These are phyloP conservation scores for Jackrogersella minutella DNA, from an alignment of 495 filamentous ascomycete genomes.

Conservation along the genomic window DNA sequence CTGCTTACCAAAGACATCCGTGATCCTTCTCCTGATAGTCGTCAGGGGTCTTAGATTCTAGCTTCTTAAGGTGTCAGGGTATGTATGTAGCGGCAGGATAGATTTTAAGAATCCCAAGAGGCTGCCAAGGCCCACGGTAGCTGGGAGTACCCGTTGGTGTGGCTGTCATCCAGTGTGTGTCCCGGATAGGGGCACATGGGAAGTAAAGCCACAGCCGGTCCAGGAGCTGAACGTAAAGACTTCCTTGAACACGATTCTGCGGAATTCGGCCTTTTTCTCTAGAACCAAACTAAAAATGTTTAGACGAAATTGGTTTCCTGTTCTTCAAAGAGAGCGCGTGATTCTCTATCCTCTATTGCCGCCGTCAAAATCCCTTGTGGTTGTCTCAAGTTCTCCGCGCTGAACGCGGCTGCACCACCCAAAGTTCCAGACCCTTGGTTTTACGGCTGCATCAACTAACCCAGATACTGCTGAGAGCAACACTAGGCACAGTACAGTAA, in stretches of 20 bases:
- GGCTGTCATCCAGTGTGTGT: conserved; percentile 23
- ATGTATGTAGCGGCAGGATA: conserved; percentile 24
- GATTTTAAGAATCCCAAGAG: conserved; percentile 29
- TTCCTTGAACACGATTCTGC: conserved; percentile 25
- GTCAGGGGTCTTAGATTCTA: conserved; percentile 32
- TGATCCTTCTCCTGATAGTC: conserved; percentile 4
- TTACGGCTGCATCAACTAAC: conserved; percentile 35
- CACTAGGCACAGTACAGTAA: conserved; percentile 36
- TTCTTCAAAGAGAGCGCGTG: conserved; percentile 1
- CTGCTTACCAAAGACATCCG: conserved; percentile 35
- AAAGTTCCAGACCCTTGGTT: conserved; percentile 37
- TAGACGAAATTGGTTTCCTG: conserved; percentile 22
- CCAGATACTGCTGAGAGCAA: conserved; percentile 27
- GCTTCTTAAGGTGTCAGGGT: conserved; percentile 23
- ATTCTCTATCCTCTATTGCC: conserved; percentile 27
- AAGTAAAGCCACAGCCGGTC: conserved; percentile 31
- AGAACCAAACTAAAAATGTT: conserved; percentile 29
- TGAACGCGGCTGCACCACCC: conserved; percentile 38
- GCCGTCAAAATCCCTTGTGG: conserved; percentile 15
- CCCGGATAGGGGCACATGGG: conserved; percentile 35
- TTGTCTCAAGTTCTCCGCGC: conserved; percentile 26
- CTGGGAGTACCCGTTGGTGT: conserved; percentile 30
- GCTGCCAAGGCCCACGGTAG: conserved; percentile 22
- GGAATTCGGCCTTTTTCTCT: conserved; percentile 24
- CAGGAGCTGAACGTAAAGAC: conserved; percentile 19